Base-by-base conservation (phyloP, 805 yeast genomes). In the Zygoascus bituminiphila region DNA sequence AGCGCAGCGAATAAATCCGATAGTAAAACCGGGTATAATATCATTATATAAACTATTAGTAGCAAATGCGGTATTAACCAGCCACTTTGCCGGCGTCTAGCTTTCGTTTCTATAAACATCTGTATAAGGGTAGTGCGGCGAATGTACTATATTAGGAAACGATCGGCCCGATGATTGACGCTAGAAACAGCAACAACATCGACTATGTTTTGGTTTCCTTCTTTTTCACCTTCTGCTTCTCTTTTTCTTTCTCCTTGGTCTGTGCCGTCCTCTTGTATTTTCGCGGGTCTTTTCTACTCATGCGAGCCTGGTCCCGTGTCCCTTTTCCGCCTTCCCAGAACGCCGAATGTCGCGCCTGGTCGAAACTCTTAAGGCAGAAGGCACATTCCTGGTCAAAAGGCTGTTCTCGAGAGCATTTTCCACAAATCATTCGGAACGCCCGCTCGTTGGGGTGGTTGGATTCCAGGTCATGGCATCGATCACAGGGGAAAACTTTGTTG, bases 291-390 rank as follows among this genome's bases (percentile, higher is more conserved):
- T 68, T 69, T n/a, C 67, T 53, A 49, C 69, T 64, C 72, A 70
- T 67, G 42, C 54, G 57, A 21, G 54, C 54, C 22, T 57, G 60
- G 47, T 70, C 71, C n/a, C 74, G 62, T 14, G 70, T 68, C 1
- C 74, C 74, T 37, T 55, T 58, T 0, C 74, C 74, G 20, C 74
- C 74, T 51, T 70, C 74, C 74, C 74, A 70, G 55, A 70, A 71
- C 15, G 68, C 64, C 2, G 72, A 55, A 25, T 49, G 59, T 21
- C 64, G 54, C 8, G 56, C 49, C 20, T 15, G 20, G 12, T 63
- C 58, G 45, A 65, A 70, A 36, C 62, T 59, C 44, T 68, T 69
- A 9, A 61, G 58, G 49, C 74, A 70, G 51, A 54, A 64, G 4
- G 50, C 51, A 50, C 73, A 69, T 14, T 58, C 58, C n/a, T 57